These are phyloP conservation scores for Barbatosphaeria neglecta DNA, from an alignment of 495 filamentous ascomycete species.

Conservation along the genomic window DNA sequence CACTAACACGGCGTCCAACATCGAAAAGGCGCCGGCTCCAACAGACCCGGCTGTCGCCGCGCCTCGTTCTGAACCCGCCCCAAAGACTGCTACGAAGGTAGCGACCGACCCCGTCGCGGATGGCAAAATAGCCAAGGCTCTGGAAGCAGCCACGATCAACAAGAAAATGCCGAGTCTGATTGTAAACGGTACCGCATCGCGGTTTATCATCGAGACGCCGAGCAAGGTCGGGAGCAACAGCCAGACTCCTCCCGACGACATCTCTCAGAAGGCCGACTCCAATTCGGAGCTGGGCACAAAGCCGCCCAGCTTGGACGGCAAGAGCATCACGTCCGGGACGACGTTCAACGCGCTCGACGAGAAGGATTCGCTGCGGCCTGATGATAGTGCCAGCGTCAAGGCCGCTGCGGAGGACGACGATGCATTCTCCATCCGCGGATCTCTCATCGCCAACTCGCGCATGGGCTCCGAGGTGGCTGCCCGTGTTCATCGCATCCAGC, in stretches of 20 bases:
- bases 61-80: neutral
- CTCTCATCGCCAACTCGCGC: slow-evolving; percentile 59
- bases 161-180: slow-evolving; percentile 32
- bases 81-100: neutral
- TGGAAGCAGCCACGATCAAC: slow-evolving; percentile 24
- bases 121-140: slow-evolving; percentile 20
- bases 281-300: slow-evolving; percentile 66
- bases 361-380: slow-evolving; percentile 84
- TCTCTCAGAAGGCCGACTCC: slow-evolving; percentile 49
- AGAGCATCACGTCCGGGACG: slow-evolving; percentile 81
- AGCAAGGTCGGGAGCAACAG: slow-evolving; percentile 22
- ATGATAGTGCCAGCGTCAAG: slow-evolving; percentile 88
- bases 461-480: slow-evolving; percentile 73
- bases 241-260: slow-evolving; percentile 33
- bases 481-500: slow-evolving; percentile 64
- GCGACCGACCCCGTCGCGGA: slow-evolving; percentile 4
- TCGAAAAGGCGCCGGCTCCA: neutral
- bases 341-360: slow-evolving; percentile 81
- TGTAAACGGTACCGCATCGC: slow-evolving; percentile 35
- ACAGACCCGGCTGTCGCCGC: neutral
- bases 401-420: slow-evolving; percentile 80
- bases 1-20: neutral
- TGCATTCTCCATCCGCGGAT: slow-evolving; percentile 59
- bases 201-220: slow-evolving; percentile 15
- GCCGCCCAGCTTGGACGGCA: slow-evolving; percentile 77